Evolutionary conservation across 176 grass and related monocot genomes (phyloP), one percentile per base, ranked within the genome.

Genomic region (Phoenix roebelenii): DNA sequence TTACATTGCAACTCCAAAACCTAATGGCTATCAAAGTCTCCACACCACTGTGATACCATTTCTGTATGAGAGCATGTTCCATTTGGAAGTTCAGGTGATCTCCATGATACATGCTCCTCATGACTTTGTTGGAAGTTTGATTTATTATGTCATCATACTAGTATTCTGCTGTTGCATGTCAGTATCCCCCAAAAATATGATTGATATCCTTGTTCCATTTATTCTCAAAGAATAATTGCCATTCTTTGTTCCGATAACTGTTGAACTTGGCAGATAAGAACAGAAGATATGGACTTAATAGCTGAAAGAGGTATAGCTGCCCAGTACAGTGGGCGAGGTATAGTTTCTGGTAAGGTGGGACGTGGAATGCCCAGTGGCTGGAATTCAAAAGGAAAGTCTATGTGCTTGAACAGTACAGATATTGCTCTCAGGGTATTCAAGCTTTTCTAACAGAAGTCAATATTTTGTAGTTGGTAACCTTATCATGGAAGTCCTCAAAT

Each of bases 231-330:
- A 44, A 44, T 44, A 14, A 44, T 44, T 44, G 35, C 35, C 10
- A 12, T 12, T 44, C 9, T 44, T 44, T 44, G 35, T 44, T 44
- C 35, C 29, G 5, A 32, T 32, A 32, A 32, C 29, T 6, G 5
- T 28, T 28, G 7, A 44, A 44, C 12, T 58, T 75, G 60, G 16
- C 75, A 97, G 93, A 91, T 97, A 80, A 97, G 93, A 88, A 91
- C 93, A 73, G 87, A 91, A 71, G 81, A 91, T 73, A 97, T 97
- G 93, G 81, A 97, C 79, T 76, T 97, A 50, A 92, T 97, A 85
- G 93, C 93, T 64, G 87, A 97, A 91, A 97, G 93, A 88, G 93
- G 93, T 52, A 97, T 97, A 77, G 93, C 87, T 54, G 84, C 81
- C 49, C 84, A 91, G 71, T 97, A 97, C 64, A 91, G 84, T 79